Base-by-base conservation (phyloP, 306 rosid genomes). In the Bauhinia variegata region DNA sequence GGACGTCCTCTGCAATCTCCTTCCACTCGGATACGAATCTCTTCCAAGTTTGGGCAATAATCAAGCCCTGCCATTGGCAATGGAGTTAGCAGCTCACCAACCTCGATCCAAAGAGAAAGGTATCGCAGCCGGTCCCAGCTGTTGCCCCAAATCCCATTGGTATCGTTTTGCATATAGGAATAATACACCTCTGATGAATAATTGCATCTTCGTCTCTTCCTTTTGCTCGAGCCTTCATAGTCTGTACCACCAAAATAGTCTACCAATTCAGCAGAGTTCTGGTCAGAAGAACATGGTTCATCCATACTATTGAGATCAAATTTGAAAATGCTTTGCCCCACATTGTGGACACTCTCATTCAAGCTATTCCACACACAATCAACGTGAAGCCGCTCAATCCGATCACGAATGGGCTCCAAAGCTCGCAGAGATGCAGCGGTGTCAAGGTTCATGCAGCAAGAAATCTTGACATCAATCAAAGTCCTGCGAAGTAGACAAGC, bases 91-190 rank as follows among this genome's bases (percentile, higher is more conserved):
- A 78, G 82, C 65, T 89, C 91, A 11, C 96, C 98, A 11, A 92
- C 96, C 15, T 52, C 88, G 41, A 92, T 83, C 98, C 98, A 89
- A 14, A 92, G 92, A 42, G 96, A 89, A 2, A 92, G 91, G 56
- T 75, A 84, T 34, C 49, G 70, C 54, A 89, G 71, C 75, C 67
- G 73, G 42, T 86, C 92, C 98, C 96, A 87, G 59, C 80, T 68
- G 71, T 80, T 79, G 60, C 70, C 53, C 79, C 70, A 66, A 43
- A 37, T 72, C 60, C 76, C 88, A 64, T 74, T 79, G 23, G 78
- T 86, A 56, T 76, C 78, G 55, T 59, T 49, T 58, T 70, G 66
- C 70, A 61, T 1, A 2, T 60, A 65, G 36, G 70, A 77, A 75
- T 75, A 77, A 23, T 44, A 80, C 14, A 17, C 67, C 34, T 66